These are phyloP conservation scores for Blepharisma japonicum DNA, from an alignment of 73 alveolate species.

Conservation along the genomic window DNA sequence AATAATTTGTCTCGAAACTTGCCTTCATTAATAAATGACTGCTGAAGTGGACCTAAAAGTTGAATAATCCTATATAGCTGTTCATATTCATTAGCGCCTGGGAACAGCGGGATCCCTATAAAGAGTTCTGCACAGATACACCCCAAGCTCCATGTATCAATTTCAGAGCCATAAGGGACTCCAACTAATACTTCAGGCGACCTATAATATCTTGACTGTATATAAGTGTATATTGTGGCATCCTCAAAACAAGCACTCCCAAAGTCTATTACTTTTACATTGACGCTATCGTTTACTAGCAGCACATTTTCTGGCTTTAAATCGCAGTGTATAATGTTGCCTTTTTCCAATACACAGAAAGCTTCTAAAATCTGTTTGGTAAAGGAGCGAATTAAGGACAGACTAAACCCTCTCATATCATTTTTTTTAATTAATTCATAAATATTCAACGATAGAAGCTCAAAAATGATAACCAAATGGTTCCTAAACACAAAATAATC, in stretches of 20 bases:
- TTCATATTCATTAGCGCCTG: slow-evolving; percentile 61
- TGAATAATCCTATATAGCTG: slow-evolving; percentile 28
- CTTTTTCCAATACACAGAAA: slow-evolving; percentile 21
- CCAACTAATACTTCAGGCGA: slow-evolving; percentile 85
- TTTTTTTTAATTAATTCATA: slow-evolving; percentile 74
- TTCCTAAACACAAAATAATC: slow-evolving; percentile 53
- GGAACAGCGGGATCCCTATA: slow-evolving; percentile 65
- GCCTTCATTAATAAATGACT: slow-evolving; percentile 9
- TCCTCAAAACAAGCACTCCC: slow-evolving; percentile 73
- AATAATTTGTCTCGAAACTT: not conserved
- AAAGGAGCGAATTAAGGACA: slow-evolving; percentile 68
- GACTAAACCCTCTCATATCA: slow-evolving; percentile 70
- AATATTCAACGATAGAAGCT: slow-evolving; percentile 61
- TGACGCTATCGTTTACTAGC: not conserved
- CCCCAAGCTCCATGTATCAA: slow-evolving; percentile 85
- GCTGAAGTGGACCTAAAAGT: not conserved
- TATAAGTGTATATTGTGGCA: slow-evolving; percentile 54
- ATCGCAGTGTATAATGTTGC: slow-evolving; percentile 36
- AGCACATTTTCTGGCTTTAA: slow-evolving; percentile 42
- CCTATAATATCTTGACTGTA: slow-evolving; percentile 59
- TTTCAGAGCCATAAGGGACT: slow-evolving; percentile 64
- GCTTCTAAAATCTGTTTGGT: slow-evolving; percentile 62
- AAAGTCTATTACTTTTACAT: slow-evolving; percentile 59
- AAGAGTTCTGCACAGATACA: slow-evolving; percentile 67
- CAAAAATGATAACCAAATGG: slow-evolving; percentile 61